phyloP scores from a whole-genome alignment of 345 rosid genomes.

The Arabis alpina region DNA sequence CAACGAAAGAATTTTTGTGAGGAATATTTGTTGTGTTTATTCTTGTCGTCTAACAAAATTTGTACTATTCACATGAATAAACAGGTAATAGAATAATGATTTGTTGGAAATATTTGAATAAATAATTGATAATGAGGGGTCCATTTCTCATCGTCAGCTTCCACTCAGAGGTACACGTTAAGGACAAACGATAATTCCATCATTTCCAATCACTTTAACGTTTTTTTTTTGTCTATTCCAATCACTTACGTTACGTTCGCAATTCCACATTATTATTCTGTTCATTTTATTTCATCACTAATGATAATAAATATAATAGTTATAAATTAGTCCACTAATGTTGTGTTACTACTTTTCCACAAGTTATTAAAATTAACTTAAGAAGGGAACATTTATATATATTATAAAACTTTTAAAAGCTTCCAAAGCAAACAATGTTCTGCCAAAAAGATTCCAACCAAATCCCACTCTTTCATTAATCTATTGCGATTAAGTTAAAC shows the following conservation, averaged over 20 bases:
- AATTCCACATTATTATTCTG: constrained; percentile 29
- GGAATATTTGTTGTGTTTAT: constrained; percentile 38
- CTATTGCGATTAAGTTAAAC: constrained; percentile 45
- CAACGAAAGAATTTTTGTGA: constrained; percentile 5
- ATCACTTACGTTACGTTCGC: constrained; percentile 39
- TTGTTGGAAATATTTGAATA: constrained; percentile 32
- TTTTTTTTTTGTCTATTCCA: constrained; percentile 26
- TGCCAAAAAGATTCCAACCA: constrained; percentile 52
- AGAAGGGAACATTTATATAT: constrained; percentile 13
- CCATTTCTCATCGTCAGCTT: constrained; percentile 48
- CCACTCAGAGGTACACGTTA: constrained; percentile 60
- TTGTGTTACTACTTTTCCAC: constrained; percentile 14
- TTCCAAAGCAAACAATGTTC: constrained; percentile 24
- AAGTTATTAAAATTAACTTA: constrained; percentile 21
- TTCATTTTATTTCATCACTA: background rate
- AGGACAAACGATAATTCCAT: constrained; percentile 50
- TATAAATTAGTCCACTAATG: constrained; percentile 26
- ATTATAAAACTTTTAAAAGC: constrained; percentile 27
- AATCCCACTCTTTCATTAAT: constrained; percentile 62
- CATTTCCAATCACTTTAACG: constrained; percentile 39
- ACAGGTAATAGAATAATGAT: constrained; percentile 23
- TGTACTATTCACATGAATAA: constrained; percentile 33
- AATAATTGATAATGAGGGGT: constrained; percentile 32
- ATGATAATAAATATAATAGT: background rate
- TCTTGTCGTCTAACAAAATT: constrained; percentile 33